These are phyloP conservation scores for Solanum acaule DNA, from an alignment of 257 asterid species.

Conservation along the genomic window DNA sequence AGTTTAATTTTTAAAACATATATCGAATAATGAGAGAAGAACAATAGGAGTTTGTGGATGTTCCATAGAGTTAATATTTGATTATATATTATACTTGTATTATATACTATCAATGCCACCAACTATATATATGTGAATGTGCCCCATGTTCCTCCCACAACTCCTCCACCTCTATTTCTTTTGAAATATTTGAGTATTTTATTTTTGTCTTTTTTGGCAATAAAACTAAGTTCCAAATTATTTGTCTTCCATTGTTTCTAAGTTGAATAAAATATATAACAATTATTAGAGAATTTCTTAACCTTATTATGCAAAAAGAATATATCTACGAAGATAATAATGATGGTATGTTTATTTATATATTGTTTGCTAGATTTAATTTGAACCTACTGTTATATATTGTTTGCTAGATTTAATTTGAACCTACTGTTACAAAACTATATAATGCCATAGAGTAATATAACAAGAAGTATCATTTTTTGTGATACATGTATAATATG, in stretches of 20 bases:
- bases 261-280: neutral
- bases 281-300: neutral
- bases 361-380: neutral
- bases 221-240: neutral
- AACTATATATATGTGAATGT: constrained; percentile 17
- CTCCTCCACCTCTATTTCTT: neutral
- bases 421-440: neutral
- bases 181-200: neutral
- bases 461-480: neutral
- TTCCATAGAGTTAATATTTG: neutral
- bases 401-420: neutral
- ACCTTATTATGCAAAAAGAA: neutral
- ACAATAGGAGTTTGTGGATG: neutral
- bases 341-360: neutral
- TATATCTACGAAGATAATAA: neutral
- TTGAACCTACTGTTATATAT: neutral
- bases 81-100: neutral
- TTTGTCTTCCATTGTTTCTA: neutral
- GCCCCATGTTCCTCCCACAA: constrained; percentile 31
- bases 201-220: neutral
- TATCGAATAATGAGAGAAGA: neutral
- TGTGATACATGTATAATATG: neutral
- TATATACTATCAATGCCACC: neutral
- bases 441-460: neutral
- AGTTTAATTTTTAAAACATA: neutral